Conservation (phyloP, 164 flowering plant genomes). For the Aristolochia californica region DNA sequence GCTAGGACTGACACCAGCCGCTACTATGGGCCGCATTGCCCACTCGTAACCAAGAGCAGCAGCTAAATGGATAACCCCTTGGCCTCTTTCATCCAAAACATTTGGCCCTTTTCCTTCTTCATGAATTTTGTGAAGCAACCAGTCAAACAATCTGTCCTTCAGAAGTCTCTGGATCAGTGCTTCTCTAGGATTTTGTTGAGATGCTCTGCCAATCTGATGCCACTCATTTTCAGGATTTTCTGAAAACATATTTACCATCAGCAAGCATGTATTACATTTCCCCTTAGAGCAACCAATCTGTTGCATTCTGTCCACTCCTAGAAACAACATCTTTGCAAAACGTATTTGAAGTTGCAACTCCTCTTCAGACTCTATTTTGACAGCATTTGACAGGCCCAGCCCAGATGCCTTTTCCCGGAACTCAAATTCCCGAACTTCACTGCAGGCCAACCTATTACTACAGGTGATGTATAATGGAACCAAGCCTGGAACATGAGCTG, state of each 20-base stretch:
- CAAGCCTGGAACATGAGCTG: conserved; percentile 45
- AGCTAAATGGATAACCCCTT: conserved; percentile 62
- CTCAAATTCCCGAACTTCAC: conserved; percentile 74
- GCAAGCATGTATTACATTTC: conserved; percentile 37
- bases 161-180: conserved; percentile 37
- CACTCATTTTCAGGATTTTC: conserved; percentile 17
- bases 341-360: conserved; percentile 42
- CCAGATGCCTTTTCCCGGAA: conserved; percentile 29
- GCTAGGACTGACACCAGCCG: conserved; percentile 54
- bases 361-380: conserved; percentile 24
- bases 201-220: conserved; percentile 17
- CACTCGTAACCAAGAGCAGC: conserved; percentile 79
- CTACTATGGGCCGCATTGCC: conserved; percentile 51
- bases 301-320: conserved; percentile 20
- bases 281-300: conserved; percentile 29
- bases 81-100: conserved; percentile 49
- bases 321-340: conserved; percentile 33
- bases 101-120: conserved; percentile 50
- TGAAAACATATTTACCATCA: conserved; percentile 19
- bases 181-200: conserved; percentile 20
- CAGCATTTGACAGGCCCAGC: conserved; percentile 6
- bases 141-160: conserved; percentile 44
- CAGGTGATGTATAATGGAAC: conserved; percentile 71
- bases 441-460: conserved; percentile 63
- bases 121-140: conserved; percentile 49